These are phyloP conservation scores for Aristolochia fimbriata DNA, from an alignment of 164 flowering plant genomes.

Conservation along the genomic window DNA sequence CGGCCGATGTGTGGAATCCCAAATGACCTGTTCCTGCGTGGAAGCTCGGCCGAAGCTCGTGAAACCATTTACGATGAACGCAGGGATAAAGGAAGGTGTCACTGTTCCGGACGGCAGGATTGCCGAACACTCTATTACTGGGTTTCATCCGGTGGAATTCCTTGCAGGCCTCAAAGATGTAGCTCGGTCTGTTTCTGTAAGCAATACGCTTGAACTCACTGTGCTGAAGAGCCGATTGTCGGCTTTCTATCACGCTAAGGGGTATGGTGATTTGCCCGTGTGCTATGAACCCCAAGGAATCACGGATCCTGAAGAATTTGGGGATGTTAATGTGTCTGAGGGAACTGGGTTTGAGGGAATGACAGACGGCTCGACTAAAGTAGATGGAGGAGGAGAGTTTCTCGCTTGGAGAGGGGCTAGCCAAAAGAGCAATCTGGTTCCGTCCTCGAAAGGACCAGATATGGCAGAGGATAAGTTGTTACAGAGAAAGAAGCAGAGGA, in stretches of 20 bases:
- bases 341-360: conserved; percentile 7
- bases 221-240: conserved; percentile 31
- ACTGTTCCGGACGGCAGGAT: conserved; percentile 18
- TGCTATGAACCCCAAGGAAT: conserved; percentile 23
- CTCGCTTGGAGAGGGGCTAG: conserved; percentile 13
- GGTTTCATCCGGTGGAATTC: conserved; percentile 33
- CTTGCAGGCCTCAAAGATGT: conserved; percentile 25
- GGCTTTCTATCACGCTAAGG: conserved; percentile 36
- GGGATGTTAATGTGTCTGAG: neutral
- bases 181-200: conserved; percentile 26
- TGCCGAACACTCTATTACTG: conserved; percentile 18
- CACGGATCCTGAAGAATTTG: conserved; percentile 22
- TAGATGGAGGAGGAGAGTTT: conserved; percentile 33
- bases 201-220: conserved; percentile 32
- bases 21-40: conserved; percentile 45
- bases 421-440: neutral
- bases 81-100: conserved; percentile 22
- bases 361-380: conserved; percentile 10
- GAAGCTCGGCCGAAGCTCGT: conserved; percentile 12
- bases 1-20: conserved; percentile 34
- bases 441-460: conserved; percentile 9
- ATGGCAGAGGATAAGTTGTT: conserved; percentile 14
- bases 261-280: conserved; percentile 35
- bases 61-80: conserved; percentile 21
- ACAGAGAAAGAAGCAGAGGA: conserved; percentile 38